These are phyloP conservation scores for Populus alba DNA, from an alignment of 345 rosid genomes.

Conservation along the genomic window DNA sequence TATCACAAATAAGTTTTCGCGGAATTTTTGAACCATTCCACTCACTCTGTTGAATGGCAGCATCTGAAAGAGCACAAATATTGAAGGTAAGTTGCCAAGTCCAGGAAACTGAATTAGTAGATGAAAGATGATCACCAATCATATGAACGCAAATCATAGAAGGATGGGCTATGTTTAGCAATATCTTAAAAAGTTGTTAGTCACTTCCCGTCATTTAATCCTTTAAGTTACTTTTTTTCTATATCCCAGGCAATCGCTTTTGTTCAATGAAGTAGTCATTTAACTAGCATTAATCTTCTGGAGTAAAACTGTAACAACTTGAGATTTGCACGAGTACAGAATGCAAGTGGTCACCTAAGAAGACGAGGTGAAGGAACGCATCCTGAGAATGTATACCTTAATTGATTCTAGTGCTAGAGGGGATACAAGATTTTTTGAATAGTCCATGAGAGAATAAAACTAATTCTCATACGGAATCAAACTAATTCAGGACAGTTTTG, in stretches of 20 bases:
- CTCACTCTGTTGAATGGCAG: conserved; percentile 23
- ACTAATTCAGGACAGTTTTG: too few species aligned
- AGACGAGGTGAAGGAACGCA: neutral
- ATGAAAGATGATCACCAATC: too few species aligned
- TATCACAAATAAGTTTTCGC: neutral
- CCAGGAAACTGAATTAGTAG: too few species aligned
- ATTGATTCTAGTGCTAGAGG: too few species aligned
- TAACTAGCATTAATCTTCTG: neutral
- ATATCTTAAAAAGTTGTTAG: neutral
- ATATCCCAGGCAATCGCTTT: neutral
- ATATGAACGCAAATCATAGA: too few species aligned
- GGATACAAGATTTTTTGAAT: neutral
- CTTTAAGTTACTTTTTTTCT: neutral
- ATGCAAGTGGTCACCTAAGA: neutral
- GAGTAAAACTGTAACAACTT: neutral
- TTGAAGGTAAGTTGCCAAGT: neutral
- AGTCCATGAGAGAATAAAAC: neutral
- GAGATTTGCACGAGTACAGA: neutral
- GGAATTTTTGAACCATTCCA: too few species aligned
- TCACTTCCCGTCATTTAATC: neutral
- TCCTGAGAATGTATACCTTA: neutral
- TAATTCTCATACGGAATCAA: too few species aligned
- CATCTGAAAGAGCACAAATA: conserved; percentile 40
- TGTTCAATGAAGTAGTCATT: neutral
- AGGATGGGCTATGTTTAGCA: neutral